phyloP scores from a whole-genome alignment of 1,284 basidiomycete species.

The Marasmius fiardii region DNA sequence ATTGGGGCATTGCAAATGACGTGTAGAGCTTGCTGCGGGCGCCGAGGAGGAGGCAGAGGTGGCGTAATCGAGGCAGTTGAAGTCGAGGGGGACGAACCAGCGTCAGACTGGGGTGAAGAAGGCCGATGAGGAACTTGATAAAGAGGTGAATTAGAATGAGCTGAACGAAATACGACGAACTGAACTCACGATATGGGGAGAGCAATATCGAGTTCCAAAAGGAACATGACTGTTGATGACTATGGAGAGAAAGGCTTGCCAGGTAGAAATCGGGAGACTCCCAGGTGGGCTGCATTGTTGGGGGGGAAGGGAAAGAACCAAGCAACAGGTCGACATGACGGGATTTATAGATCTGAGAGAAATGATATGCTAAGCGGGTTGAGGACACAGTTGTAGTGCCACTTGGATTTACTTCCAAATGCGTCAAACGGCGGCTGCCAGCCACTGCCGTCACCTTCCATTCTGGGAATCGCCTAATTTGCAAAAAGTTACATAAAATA shows the following conservation, averaged over 20 bases:
- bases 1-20: constrained; percentile 54
- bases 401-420: background rate
- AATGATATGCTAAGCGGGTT: background rate
- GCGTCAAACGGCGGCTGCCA: background rate
- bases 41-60: constrained; percentile 12
- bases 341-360: background rate
- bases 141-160: background rate
- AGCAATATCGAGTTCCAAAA: background rate
- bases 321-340: background rate
- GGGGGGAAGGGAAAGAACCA: background rate
- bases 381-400: background rate
- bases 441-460: background rate
- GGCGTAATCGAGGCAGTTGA: constrained; percentile 23
- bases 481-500: no score
- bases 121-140: constrained; percentile 23
- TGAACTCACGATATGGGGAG: constrained; percentile 2
- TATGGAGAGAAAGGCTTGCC: background rate
- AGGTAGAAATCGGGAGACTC: background rate
- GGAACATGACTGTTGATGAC: background rate
- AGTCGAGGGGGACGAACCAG: constrained; percentile 23
- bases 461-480: background rate
- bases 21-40: constrained; percentile 19
- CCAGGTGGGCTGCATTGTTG: background rate
- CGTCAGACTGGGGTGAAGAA: constrained; percentile 40
- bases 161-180: background rate